A percentile compares a stretch with the other conserved stretches of the same genome.
These are phyloP conservation scores for Fraxinus albicans DNA, from an alignment of 305 asterid species.

Conservation along the genomic window DNA sequence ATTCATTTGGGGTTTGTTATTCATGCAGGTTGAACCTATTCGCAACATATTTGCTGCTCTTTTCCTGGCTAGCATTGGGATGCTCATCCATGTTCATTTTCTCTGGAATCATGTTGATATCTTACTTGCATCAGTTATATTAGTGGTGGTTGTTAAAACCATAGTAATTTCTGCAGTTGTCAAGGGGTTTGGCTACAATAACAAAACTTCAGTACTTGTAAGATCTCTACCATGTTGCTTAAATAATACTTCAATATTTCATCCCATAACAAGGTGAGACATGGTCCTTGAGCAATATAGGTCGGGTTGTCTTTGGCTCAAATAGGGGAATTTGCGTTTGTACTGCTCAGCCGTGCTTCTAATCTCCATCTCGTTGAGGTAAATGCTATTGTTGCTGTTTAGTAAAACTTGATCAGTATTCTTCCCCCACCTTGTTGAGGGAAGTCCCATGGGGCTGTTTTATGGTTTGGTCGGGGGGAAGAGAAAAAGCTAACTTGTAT, in stretches of 20 bases:
- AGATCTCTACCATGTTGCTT: constrained; percentile 33
- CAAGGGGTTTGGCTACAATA: constrained; percentile 96
- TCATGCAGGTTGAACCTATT: constrained; percentile 90
- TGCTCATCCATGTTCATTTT: constrained; percentile 98
- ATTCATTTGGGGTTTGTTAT: constrained; percentile 31
- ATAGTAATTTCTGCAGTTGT: constrained; percentile 86
- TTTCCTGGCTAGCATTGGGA: constrained; percentile 98
- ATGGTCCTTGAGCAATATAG: constrained; percentile 42
- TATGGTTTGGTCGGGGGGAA: neutral
- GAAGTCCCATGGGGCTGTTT: neutral
- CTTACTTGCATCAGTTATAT: constrained; percentile 91
- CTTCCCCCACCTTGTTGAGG: neutral
- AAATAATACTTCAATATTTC: neutral
- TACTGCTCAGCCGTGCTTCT: constrained; percentile 97
- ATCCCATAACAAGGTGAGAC: constrained; percentile 16
- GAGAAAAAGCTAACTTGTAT: neutral
- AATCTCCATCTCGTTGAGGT: constrained; percentile 99
- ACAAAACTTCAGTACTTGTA: constrained; percentile 90
- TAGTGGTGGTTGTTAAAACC: constrained; percentile 83
- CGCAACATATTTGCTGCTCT: constrained; percentile 99
- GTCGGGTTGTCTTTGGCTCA: constrained; percentile 99
- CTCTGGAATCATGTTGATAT: constrained; percentile 98
- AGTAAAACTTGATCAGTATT: constrained; percentile 8
- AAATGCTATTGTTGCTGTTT: constrained; percentile 24
- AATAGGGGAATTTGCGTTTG: constrained; percentile 98